A percentile compares a stretch with the other conserved stretches of the same genome.
Conservation (phyloP, 192 early-diverging fungal species). For the Rhizophagus sp. region DNA sequence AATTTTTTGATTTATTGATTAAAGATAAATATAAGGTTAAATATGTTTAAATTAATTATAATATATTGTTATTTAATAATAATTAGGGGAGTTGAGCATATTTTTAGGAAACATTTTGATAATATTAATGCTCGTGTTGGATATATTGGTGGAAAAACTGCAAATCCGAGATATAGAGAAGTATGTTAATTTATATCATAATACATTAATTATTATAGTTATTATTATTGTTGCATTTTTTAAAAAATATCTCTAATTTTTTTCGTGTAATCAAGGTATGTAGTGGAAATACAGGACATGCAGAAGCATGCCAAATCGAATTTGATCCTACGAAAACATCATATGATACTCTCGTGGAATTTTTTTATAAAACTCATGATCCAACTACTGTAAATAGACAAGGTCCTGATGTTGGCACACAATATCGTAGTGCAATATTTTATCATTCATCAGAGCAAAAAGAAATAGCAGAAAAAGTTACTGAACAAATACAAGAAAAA, state of each 20-base stretch:
- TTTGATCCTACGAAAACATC: conserved; percentile 71
- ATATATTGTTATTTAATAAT: background rate
- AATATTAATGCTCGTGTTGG: conserved; percentile 52
- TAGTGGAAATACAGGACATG: conserved; percentile 74
- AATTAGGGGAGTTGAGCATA: conserved; percentile 56
- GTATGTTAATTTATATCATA: too few species aligned
- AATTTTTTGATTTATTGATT: background rate
- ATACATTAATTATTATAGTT: background rate
- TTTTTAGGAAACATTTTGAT: conserved; percentile 54
- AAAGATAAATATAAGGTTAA: too few species aligned
- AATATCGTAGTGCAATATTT: conserved; percentile 88
- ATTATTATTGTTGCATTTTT: too few species aligned
- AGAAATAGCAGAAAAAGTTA: conserved; percentile 71
- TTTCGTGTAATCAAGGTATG: conserved; percentile 52
- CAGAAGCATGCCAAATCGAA: conserved; percentile 79
- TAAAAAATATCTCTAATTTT: background rate
- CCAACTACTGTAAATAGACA: conserved; percentile 86
- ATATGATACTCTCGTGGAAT: conserved; percentile 75
- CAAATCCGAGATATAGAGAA: conserved; percentile 50
- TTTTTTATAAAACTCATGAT: conserved; percentile 86
- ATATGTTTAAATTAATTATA: too few species aligned
- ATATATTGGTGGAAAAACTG: conserved; percentile 51
- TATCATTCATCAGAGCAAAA: conserved; percentile 79
- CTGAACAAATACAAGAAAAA: conserved; percentile 62
- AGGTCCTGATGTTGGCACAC: conserved; percentile 81